Evolutionary conservation across 345 rosid genomes (phyloP), one percentile per base, ranked within the genome.

Genomic region (Geranium brycei): DNA sequence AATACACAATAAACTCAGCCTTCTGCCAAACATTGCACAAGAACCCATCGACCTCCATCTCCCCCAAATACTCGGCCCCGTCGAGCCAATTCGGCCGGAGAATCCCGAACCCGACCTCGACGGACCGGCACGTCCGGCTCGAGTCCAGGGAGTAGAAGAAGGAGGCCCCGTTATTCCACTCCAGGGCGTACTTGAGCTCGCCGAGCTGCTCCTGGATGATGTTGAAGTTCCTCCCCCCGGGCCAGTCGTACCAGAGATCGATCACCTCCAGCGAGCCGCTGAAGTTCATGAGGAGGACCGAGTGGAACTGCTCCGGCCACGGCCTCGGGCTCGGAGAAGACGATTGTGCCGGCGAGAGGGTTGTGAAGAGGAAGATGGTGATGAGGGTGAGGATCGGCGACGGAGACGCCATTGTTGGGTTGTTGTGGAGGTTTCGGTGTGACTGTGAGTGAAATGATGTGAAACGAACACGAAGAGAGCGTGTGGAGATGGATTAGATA

Each of bases 191-290:
- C 5, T 59, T 57, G 10, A 84, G 76, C 67, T 71, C 73, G 0
- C 87, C 85, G 18, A 82, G 79, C 81, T 87, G 95, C 14, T 78
- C 66, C 59, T 83, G 90, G 31, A 87, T 81, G 8, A 85, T 83
- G 76, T 84, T 87, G 83, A 84, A 81, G 69, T 82, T 87, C 51
- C 95, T 87, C 62, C 82, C 84, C 57, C 81, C 80, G 51, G 73
- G 58, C 88, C 53, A 87, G 41, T 85, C 88, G 73, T 85, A 87
- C 90, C 90, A 87, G 38, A 87, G 86, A 70, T 87, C 85, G 61
- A 81, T 58, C 53, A 47, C 53, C 53, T 47, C 53, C 53, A 47
- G 14, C 14, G 7, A 2, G 13, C 53, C 53, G 14, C 3, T 47
- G 14, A 6, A 47, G 15, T 47, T 47, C 53, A 47, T 47, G 12